Percentiles rank a stretch among this genome's conserved stretches.
phyloP scores from a whole-genome alignment of 805 yeast species.

The baker's yeast (Saccharomyces cerevisiae) region DNA sequence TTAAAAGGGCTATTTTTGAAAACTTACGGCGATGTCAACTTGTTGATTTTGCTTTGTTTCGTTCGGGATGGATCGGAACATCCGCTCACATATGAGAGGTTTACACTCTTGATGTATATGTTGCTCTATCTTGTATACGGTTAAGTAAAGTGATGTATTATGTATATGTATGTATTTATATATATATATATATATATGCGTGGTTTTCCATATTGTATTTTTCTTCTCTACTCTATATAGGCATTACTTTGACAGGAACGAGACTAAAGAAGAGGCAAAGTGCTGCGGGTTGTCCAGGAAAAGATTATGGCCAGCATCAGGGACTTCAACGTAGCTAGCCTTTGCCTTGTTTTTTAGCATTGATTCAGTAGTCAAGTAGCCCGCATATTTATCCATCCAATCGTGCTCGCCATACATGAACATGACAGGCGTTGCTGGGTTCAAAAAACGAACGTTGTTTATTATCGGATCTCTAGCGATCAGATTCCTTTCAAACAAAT shows the following conservation, averaged over 20 bases:
- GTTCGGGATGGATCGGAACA: neutral
- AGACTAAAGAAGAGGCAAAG: slow-evolving; percentile 42
- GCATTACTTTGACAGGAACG: slow-evolving; percentile 18
- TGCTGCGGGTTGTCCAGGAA: slow-evolving; percentile 55
- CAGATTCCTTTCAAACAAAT: slow-evolving; percentile 28
- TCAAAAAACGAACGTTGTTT: slow-evolving; percentile 41
- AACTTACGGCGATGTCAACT: neutral
- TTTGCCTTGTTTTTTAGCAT: slow-evolving; percentile 5
- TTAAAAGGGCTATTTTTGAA: neutral
- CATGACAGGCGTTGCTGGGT: slow-evolving; percentile 32
- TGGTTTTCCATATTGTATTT: neutral
- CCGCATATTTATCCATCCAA: slow-evolving; percentile 61
- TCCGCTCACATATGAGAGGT: neutral
- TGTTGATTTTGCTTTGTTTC: neutral
- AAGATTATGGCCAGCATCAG: slow-evolving; percentile 66
- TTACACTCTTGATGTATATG: neutral
- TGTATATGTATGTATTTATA: neutral
- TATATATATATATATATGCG: neutral
- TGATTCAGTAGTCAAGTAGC: slow-evolving; percentile 23
- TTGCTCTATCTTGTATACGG: neutral
- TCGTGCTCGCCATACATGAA: slow-evolving; percentile 59
- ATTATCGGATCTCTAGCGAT: slow-evolving; percentile 57
- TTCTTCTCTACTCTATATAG: neutral
- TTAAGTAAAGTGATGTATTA: neutral
- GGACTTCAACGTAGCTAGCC: slow-evolving; percentile 19